Base-by-base conservation (phyloP, 2,329 filamentous ascomycete species). In the Pseudogymnoascus sp. region DNA sequence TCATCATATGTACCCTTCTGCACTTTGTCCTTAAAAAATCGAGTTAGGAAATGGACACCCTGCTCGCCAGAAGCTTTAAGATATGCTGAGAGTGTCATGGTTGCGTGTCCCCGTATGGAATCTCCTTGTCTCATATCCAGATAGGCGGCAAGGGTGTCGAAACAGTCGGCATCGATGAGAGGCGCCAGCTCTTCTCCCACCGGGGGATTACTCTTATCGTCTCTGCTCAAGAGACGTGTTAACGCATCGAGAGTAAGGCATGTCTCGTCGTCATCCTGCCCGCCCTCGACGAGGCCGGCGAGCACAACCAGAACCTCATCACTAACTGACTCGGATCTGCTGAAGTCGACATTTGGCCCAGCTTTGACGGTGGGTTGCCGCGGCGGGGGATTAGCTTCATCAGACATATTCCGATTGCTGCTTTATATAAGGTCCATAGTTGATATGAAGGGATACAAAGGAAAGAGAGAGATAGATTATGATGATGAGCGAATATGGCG, bases 261-360 rank as follows among this genome's bases (percentile, higher is more conserved):
- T 11, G 84, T 89, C 68, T 90, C 87, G 63, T 86, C 84, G 72
- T 90, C 90, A 69, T 96, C 91, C 70, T 93, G 86, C 62, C 91
- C 92, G 50, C 91, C 91, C 73, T 96, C 91, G 87, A 97, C 96
- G 69, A 97, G 80, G 71, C 90, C 89, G 23, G 93, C 93, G 68
- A 97, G 85, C 69, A 93, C 87, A 40, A 60, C 34, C 21, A 60
- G 12, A 36, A 60, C 34, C 16, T 60, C 59, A 18, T 60, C 59
- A 64, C 96, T 84, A 71, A 89, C 84, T 63, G 89, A 88, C 71
- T 88, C 80, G 71, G 40, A 38, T n/a, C 44, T 44, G 18, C 40
- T 62, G 42, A 62, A 62, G 40, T 44, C 36, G 14, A 62, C 60
- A 59, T 50, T 62, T 38, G 60, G 44, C 18, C 60, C 73, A 61